Evolutionary conservation across 129 eudicot species (phyloP).

Genomic region (Arctium lappa): DNA sequence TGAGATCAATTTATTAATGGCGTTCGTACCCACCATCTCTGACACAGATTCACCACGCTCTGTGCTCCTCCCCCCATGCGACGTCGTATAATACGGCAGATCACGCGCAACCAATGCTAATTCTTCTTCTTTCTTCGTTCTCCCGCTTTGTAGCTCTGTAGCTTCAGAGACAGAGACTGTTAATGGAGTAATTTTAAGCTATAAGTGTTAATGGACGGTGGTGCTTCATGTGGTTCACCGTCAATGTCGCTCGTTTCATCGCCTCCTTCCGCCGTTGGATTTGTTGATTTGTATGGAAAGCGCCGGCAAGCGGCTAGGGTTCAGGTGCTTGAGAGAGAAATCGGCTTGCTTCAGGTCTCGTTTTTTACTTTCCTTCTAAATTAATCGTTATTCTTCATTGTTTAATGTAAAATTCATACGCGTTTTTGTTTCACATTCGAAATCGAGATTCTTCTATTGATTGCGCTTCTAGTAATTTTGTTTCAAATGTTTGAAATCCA

Average conservation of each 20-base stretch:
- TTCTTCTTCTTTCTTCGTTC: neutral
- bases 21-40: neutral
- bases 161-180: neutral
- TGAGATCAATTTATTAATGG: neutral
- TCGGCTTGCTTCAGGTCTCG: neutral
- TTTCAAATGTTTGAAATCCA: neutral
- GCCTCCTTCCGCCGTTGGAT: neutral
- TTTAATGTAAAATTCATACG: neutral
- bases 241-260: neutral
- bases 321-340: neutral
- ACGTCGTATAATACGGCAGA: neutral
- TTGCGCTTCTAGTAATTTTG: neutral
- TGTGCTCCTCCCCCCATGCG: neutral
- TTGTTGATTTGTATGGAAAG: neutral
- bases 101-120: neutral
- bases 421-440: neutral
- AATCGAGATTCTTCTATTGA: neutral
- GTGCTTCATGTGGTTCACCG: neutral
- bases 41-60: neutral
- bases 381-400: neutral
- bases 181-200: neutral
- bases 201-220: neutral
- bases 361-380: neutral
- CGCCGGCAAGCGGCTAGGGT: neutral
- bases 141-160: neutral